phyloP scores from a whole-genome alignment of 2,329 filamentous ascomycete species.

The Pseudogymnoascus sp. region DNA sequence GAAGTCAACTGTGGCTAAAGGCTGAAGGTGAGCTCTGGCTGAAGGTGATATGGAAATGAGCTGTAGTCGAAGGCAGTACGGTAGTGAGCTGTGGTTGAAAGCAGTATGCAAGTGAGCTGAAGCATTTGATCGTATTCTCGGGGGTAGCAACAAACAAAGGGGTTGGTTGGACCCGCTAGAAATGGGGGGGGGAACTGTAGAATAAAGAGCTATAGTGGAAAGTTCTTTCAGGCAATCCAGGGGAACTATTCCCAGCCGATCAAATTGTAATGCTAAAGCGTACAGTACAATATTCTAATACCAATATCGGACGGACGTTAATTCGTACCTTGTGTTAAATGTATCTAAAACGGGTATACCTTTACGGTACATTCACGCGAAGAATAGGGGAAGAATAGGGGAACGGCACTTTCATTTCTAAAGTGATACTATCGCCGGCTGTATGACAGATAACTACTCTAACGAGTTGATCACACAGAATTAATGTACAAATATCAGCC shows the following conservation, averaged over 20 bases:
- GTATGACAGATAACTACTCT: not conserved
- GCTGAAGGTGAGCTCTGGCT: not conserved
- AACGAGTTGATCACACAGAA: not conserved
- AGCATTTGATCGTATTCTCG: not conserved
- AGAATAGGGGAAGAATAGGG: too few species aligned
- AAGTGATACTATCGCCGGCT: not conserved
- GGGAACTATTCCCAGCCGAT: not conserved
- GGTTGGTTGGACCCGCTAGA: not conserved
- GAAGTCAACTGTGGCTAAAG: not conserved
- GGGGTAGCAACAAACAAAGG: not conserved
- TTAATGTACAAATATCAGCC: not conserved
- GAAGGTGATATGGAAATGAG: not conserved
- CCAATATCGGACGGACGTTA: not conserved
- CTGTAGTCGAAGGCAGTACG: not conserved
- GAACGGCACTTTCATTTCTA: not conserved
- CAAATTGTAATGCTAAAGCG: not conserved
- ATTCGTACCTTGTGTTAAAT: not conserved
- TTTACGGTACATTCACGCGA: not conserved
- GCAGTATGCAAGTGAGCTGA: not conserved
- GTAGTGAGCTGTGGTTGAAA: not conserved
- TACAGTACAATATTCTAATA: not conserved
- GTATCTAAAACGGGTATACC: not conserved
- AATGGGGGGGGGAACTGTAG: not conserved
- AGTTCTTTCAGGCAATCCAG: not conserved
- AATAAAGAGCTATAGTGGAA: not conserved